A percentile compares a stretch with the other conserved stretches of the same genome.
These are phyloP conservation scores for Talaromyces sp. DNA, from an alignment of 2,329 filamentous ascomycete genomes.

Conservation along the genomic window DNA sequence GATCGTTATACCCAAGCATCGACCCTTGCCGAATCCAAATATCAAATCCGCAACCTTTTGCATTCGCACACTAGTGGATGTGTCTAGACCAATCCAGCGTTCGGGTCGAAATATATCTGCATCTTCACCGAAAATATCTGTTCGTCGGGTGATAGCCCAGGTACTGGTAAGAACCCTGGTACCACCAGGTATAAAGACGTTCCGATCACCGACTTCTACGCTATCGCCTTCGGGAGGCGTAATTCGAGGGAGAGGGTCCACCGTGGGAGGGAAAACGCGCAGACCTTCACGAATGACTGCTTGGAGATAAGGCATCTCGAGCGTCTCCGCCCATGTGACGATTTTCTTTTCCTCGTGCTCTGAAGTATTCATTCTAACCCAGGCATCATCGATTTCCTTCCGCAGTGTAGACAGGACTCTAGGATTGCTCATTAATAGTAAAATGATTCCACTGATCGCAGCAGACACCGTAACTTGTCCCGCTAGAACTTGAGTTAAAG, in stretches of 20 bases:
- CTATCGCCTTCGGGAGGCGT: neutral
- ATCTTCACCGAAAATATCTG: conserved; percentile 26
- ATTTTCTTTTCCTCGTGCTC: neutral
- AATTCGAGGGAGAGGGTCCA: neutral
- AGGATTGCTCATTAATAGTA: neutral
- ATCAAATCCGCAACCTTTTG: neutral
- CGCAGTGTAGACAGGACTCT: neutral
- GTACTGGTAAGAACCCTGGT: neutral
- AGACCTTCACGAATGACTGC: neutral
- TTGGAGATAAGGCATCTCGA: neutral
- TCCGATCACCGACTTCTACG: neutral
- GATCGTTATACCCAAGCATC: neutral
- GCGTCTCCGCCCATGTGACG: neutral
- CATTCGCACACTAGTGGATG: neutral
- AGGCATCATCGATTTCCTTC: neutral
- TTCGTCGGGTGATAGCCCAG: conserved; percentile 42
- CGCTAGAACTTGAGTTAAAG: neutral
- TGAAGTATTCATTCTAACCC: neutral
- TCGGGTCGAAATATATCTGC: conserved; percentile 28
- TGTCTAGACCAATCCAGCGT: conserved; percentile 22
- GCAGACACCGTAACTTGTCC: neutral
- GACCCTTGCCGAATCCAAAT: neutral
- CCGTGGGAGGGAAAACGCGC: neutral
- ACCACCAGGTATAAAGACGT: neutral
- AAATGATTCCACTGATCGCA: neutral